These are phyloP conservation scores for Coniella vitis DNA, from an alignment of 2,329 filamentous ascomycete genomes.

Conservation along the genomic window DNA sequence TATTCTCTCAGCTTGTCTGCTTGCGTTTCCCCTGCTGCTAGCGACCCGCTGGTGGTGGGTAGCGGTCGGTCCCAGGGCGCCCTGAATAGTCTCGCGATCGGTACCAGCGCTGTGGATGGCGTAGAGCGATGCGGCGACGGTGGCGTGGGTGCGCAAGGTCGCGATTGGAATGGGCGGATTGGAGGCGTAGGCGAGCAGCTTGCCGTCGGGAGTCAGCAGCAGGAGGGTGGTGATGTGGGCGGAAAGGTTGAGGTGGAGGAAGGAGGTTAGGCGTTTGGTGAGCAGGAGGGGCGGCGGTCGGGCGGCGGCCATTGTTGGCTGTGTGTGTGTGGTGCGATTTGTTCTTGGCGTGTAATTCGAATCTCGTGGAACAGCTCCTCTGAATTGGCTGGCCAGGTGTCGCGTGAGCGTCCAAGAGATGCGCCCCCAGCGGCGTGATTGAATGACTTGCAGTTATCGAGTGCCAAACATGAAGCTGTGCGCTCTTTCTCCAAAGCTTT, in stretches of 20 bases:
- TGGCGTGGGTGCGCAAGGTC: slow-evolving; percentile 55
- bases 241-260: slow-evolving; percentile 53
- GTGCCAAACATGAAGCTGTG: too few relatives aligned
- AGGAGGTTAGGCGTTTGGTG: slow-evolving; percentile 56
- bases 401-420: too few relatives aligned
- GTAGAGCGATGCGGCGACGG: slow-evolving; percentile 57
- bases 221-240: slow-evolving; percentile 52
- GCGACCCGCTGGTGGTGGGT: slow-evolving; percentile 19
- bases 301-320: slow-evolving; percentile 4
- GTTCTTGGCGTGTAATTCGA: too few relatives aligned
- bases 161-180: slow-evolving; percentile 40
- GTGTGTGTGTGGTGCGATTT: too few relatives aligned
- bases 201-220: slow-evolving; percentile 53
- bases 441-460: too few relatives aligned
- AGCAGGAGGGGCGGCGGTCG: slow-evolving; percentile 51
- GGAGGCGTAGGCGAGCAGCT: slow-evolving; percentile 57
- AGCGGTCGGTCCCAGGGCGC: slow-evolving; percentile 21
- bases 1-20: neutral
- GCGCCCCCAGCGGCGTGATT: too few relatives aligned
- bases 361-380: neutral
- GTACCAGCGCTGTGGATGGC: slow-evolving; percentile 46
- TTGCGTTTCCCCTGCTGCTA: slow-evolving; percentile 8
- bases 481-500: too few relatives aligned
- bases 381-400: too few relatives aligned
- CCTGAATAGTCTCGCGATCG: slow-evolving; percentile 31